Conservation (phyloP, 2,329 filamentous ascomycete genomes). For the Cladosporium sp. region DNA sequence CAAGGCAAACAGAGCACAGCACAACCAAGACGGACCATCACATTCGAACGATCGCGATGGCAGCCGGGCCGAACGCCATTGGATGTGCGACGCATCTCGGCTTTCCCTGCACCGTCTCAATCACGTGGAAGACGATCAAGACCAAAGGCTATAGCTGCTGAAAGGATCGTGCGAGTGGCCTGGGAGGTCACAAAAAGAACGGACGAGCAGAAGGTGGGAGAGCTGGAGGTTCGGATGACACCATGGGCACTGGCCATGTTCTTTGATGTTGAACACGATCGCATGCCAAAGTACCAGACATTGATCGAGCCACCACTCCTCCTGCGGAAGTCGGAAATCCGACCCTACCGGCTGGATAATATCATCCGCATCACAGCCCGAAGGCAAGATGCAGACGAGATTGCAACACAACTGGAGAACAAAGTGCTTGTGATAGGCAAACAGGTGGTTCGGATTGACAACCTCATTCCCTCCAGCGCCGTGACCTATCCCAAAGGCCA, state of each 20-base stretch:
- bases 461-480: slow-evolving; percentile 10
- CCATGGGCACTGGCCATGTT: slow-evolving; percentile 32
- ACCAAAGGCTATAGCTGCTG: slow-evolving; percentile 19
- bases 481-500: neutral
- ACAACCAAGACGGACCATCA: neutral
- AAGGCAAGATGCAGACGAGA: slow-evolving; percentile 31
- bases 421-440: slow-evolving; percentile 22
- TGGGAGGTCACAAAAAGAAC: slow-evolving; percentile 29
- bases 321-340: slow-evolving; percentile 24
- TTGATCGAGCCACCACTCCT: slow-evolving; percentile 29
- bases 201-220: slow-evolving; percentile 31
- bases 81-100: slow-evolving; percentile 23
- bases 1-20: neutral
- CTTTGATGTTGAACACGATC: slow-evolving; percentile 26
- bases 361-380: slow-evolving; percentile 35
- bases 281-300: slow-evolving; percentile 22
- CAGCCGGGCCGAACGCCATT: slow-evolving; percentile 29
- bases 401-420: slow-evolving; percentile 27
- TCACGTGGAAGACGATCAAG: neutral
- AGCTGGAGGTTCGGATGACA: slow-evolving; percentile 28
- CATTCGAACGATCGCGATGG: slow-evolving; percentile 25
- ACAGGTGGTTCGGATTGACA: slow-evolving; percentile 23
- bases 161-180: slow-evolving; percentile 31
- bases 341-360: slow-evolving; percentile 26
- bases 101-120: neutral